phyloP scores from a whole-genome alignment of 75 land plant genomes.

The Chamaecyparis obtusa region DNA sequence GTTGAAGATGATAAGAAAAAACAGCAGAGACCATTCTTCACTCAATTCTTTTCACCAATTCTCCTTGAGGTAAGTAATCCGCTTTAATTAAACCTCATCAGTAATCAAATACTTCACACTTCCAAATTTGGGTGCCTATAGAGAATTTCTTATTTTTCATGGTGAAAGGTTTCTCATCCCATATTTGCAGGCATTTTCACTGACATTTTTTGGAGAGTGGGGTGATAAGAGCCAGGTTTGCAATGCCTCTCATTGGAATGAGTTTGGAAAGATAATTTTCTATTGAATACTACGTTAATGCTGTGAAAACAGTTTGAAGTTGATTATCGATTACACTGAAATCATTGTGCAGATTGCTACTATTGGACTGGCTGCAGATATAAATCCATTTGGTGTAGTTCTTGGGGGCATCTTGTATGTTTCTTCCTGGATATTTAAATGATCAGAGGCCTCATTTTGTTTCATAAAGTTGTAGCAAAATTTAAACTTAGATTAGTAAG shows the following conservation, averaged over 20 bases:
- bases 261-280: neutral
- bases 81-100: neutral
- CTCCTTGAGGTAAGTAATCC: conserved; percentile 51
- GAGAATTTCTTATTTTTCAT: neutral
- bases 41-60: conserved; percentile 69
- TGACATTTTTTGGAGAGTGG: conserved; percentile 97
- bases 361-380: conserved; percentile 91
- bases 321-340: neutral
- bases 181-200: conserved; percentile 74
- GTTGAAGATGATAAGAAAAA: conserved; percentile 57
- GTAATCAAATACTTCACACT: too few species aligned
- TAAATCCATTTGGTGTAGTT: conserved; percentile 90
- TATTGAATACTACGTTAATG: neutral
- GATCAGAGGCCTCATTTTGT: neutral
- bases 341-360: conserved; percentile 73
- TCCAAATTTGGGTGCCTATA: neutral
- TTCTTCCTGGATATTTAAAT: neutral
- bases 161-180: neutral
- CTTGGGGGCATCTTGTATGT: conserved; percentile 93
- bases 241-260: neutral
- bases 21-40: conserved; percentile 38
- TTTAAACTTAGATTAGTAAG: neutral
- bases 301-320: neutral
- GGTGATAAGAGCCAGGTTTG: conserved; percentile 98
- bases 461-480: neutral